Percentiles rank a stretch among this genome's conserved stretches.
Conservation (phyloP, 78 protist genomes). For the Bodo saltans region DNA sequence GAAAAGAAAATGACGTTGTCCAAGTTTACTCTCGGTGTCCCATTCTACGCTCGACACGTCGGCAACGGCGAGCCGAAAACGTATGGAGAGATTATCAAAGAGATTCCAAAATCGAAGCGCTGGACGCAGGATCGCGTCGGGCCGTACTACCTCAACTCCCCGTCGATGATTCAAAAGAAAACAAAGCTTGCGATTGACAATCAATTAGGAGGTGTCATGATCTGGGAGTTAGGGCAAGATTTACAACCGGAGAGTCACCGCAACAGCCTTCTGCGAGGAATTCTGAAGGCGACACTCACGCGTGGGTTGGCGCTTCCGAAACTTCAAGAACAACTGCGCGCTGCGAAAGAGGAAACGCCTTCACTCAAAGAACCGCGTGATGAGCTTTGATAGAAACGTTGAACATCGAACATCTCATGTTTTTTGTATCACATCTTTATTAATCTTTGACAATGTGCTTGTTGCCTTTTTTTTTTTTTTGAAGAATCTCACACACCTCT, state of each 20-base stretch:
- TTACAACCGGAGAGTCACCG: not conserved
- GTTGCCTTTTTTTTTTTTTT: too few relatives aligned
- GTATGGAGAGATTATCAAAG: not conserved
- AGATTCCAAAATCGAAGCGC: not conserved
- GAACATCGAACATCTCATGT: too few relatives aligned
- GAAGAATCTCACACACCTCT: too few relatives aligned
- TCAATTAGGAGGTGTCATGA: constrained; percentile 27
- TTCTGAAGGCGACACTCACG: too few relatives aligned
- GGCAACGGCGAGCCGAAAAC: constrained; percentile 17
- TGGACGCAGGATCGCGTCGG: not conserved
- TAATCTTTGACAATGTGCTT: too few relatives aligned
- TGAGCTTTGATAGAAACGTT: too few relatives aligned
- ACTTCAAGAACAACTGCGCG: too few relatives aligned
- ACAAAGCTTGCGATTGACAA: not conserved
- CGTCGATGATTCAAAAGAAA: not conserved
- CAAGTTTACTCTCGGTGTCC: constrained; percentile 29
- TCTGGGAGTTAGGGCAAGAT: constrained; percentile 45
- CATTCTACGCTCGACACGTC: constrained; percentile 14
- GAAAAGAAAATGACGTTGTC: not conserved
- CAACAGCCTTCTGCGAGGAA: too few relatives aligned
- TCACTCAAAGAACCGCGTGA: too few relatives aligned
- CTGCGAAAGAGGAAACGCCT: too few relatives aligned
- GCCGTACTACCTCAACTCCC: constrained; percentile 23
- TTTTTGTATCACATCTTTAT: too few relatives aligned
- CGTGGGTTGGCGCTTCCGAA: too few relatives aligned